phyloP scores from a whole-genome alignment of 2,329 filamentous ascomycete species.

The Raffaelea arxii region DNA sequence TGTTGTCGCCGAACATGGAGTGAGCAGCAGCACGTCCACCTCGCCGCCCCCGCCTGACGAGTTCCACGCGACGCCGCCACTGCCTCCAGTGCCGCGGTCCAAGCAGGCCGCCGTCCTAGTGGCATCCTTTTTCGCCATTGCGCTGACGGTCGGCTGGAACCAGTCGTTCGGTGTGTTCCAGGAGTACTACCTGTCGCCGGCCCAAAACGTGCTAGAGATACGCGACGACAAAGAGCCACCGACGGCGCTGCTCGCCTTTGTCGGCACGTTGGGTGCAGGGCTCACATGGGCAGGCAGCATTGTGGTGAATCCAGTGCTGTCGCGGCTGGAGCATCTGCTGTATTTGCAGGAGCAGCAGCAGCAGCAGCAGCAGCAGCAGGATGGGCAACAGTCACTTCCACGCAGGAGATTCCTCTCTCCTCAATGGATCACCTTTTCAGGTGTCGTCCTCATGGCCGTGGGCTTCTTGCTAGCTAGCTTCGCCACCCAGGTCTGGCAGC shows the following conservation, averaged over 20 bases:
- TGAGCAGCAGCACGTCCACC: no score
- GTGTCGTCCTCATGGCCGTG: conserved; percentile 28
- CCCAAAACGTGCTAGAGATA: conserved; percentile 27
- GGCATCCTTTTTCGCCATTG: conserved; percentile 33
- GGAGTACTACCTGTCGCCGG: conserved; percentile 33
- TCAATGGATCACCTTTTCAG: conserved; percentile 28
- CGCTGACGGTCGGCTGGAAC: conserved; percentile 38
- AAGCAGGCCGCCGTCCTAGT: conserved; percentile 32
- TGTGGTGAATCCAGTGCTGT: conserved; percentile 36
- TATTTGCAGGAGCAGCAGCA: neutral
- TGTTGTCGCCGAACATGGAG: neutral
- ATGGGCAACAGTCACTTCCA: conserved; percentile 7
- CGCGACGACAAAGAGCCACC: conserved; percentile 19
- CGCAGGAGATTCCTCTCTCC: conserved; percentile 19
- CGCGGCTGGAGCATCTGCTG: conserved; percentile 24
- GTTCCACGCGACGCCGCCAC: conserved; percentile 6
- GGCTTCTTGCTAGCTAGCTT: conserved; percentile 33
- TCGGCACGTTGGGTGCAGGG: conserved; percentile 36
- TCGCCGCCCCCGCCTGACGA: no score
- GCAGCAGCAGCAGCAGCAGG: conserved; percentile 6
- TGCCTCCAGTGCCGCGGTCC: conserved; percentile 25
- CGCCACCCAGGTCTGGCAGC: conserved; percentile 26
- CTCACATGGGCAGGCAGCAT: conserved; percentile 41
- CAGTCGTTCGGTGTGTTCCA: conserved; percentile 40
- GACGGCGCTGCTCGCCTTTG: conserved; percentile 35